Evolutionary conservation across 371 early-diverging fungal species (phyloP).

Genomic region (Mortierella sp.): DNA sequence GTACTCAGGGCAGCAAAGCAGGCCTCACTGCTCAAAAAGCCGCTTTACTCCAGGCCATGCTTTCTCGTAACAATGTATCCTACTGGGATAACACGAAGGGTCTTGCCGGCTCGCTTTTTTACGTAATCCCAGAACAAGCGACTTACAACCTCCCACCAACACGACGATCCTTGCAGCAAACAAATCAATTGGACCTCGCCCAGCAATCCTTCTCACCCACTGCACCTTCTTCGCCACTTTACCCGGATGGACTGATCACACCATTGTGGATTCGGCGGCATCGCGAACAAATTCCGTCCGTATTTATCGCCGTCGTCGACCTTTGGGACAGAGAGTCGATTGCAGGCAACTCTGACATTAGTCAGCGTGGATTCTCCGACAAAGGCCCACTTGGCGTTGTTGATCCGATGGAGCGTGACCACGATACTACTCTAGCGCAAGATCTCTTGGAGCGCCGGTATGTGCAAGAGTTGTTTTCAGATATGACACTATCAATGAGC

Average conservation of each 20-base stretch:
- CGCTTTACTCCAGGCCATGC: constrained; percentile 44
- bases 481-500: constrained; percentile 20
- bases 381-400: constrained; percentile 72
- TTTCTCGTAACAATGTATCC: constrained; percentile 59
- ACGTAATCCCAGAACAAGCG: constrained; percentile 55
- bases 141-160: constrained; percentile 58
- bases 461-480: not conserved
- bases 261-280: constrained; percentile 81
- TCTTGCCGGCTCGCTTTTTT: constrained; percentile 57
- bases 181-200: constrained; percentile 59
- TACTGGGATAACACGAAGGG: constrained; percentile 58
- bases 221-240: constrained; percentile 74
- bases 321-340: constrained; percentile 68
- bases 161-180: constrained; percentile 51
- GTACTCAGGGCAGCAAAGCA: constrained; percentile 20
- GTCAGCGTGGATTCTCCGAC: constrained; percentile 55
- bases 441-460: constrained; percentile 78
- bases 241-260: constrained; percentile 87
- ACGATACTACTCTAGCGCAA: constrained; percentile 68
- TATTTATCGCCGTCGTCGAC: constrained; percentile 78
- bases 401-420: constrained; percentile 71
- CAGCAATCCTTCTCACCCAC: constrained; percentile 78
- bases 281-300: constrained; percentile 71
- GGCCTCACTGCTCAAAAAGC: constrained; percentile 45
- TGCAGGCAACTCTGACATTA: constrained; percentile 18